Evolutionary conservation across 73 alveolate genomes (phyloP).

Genomic region (Uronychia binucleata): DNA sequence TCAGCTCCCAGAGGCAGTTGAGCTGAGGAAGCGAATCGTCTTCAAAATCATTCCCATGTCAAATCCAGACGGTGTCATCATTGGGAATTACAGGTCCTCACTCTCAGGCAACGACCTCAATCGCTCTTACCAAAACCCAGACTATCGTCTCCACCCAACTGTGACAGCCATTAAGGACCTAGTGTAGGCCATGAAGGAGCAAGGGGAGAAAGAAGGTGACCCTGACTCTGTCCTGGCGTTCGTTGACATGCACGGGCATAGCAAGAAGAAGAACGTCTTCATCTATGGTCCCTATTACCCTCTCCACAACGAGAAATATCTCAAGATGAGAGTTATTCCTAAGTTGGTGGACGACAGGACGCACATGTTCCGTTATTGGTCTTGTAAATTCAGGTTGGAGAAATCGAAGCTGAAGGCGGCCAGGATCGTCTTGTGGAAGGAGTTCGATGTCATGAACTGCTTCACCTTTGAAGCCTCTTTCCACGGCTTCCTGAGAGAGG

Average conservation of each 20-base stretch:
- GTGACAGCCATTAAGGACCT: conserved; percentile 75
- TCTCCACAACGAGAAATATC: conserved; percentile 37
- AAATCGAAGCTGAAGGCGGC: conserved; percentile 76
- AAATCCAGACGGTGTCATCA: conserved; percentile 84
- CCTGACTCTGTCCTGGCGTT: conserved; percentile 36
- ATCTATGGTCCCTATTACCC: conserved; percentile 81
- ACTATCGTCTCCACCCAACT: conserved; percentile 85
- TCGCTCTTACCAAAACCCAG: conserved; percentile 78
- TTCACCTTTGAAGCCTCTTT: conserved; percentile 64
- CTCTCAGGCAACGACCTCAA: conserved; percentile 80
- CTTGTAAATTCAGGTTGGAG: conserved; percentile 73
- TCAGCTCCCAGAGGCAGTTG: conserved; percentile 62
- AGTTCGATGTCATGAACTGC: conserved; percentile 52
- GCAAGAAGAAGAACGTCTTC: conserved; percentile 71
- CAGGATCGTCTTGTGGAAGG: conserved; percentile 76
- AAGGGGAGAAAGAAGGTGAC: conserved; percentile 15
- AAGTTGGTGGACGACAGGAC: conserved; percentile 64
- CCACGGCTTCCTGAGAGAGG: conserved; percentile 46
- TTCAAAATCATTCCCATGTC: conserved; percentile 79
- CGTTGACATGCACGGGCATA: conserved; percentile 80
- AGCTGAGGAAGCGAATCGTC: conserved; percentile 70
- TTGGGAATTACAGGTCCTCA: conserved; percentile 76
- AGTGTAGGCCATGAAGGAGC: conserved; percentile 43
- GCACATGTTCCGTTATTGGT: conserved; percentile 54
- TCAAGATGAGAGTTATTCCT: conserved; percentile 71